phyloP scores from a whole-genome alignment of 1,139 yeast genomes.

The Hansenula sp. region DNA sequence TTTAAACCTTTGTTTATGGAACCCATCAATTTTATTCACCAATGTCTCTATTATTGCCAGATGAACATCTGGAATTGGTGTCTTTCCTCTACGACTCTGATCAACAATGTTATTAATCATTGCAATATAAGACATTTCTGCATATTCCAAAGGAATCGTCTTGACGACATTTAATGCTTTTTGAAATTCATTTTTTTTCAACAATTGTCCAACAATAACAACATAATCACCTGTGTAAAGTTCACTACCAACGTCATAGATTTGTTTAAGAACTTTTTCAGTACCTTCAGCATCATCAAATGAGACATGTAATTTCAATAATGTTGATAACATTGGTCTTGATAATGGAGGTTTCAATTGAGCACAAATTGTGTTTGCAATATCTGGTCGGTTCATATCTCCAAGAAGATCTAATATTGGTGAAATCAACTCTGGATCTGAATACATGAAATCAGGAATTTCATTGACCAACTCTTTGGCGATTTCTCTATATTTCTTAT shows the following conservation, averaged over 20 bases:
- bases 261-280: slow-evolving; percentile 32
- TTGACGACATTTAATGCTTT: slow-evolving; percentile 1
- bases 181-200: neutral
- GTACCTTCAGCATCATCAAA: slow-evolving; percentile 37
- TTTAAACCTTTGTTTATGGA: neutral
- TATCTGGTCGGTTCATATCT: slow-evolving; percentile 22
- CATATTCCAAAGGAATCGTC: neutral
- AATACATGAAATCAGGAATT: slow-evolving; percentile 30
- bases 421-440: slow-evolving; percentile 32
- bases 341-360: slow-evolving; percentile 22
- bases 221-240: slow-evolving; percentile 6
- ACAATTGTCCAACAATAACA: slow-evolving; percentile 4
- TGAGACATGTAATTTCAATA: slow-evolving; percentile 34
- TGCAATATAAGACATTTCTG: slow-evolving; percentile 4
- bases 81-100: neutral
- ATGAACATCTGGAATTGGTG: neutral
- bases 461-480: slow-evolving; percentile 27
- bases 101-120: slow-evolving; percentile 5
- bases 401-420: slow-evolving; percentile 30
- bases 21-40: neutral
- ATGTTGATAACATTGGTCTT: slow-evolving; percentile 29
- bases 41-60: neutral
- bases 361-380: slow-evolving; percentile 27
- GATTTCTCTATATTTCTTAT: slow-evolving; percentile 26
- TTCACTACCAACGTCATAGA: slow-evolving; percentile 12